Conservation (phyloP, 2,329 filamentous ascomycete genomes). For the Alternaria ventricosa region DNA sequence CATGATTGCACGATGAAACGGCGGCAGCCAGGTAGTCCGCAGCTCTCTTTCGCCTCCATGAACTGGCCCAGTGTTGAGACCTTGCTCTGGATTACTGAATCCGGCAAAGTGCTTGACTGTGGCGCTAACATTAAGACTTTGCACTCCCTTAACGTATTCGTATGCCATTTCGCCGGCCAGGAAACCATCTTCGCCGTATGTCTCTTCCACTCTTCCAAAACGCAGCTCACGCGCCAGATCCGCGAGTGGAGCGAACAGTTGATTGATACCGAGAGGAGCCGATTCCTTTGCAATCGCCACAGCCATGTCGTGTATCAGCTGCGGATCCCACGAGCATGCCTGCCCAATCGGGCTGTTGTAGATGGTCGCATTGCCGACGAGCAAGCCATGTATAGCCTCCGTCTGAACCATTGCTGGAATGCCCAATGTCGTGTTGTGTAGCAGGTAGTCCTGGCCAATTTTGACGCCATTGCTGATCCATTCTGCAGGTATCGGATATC, state of each 20-base stretch:
- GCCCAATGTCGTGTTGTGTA: slow-evolving; percentile 68
- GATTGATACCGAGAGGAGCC: slow-evolving; percentile 71
- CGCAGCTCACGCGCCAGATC: slow-evolving; percentile 75
- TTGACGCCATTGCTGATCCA: slow-evolving; percentile 69
- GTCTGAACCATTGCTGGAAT: slow-evolving; percentile 77
- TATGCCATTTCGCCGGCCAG: slow-evolving; percentile 73
- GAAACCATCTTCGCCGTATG: slow-evolving; percentile 72
- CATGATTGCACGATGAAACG: slow-evolving; percentile 73
- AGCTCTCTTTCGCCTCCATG: slow-evolving; percentile 63
- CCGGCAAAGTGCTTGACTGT: slow-evolving; percentile 80
- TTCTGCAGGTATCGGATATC: slow-evolving; percentile 68
- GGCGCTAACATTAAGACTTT: slow-evolving; percentile 69
- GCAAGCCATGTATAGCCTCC: slow-evolving; percentile 76
- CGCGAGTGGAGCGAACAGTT: slow-evolving; percentile 73
- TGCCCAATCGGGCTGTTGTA: slow-evolving; percentile 80
- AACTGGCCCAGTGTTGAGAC: slow-evolving; percentile 70
- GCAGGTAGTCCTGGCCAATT: slow-evolving; percentile 71
- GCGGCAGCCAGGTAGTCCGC: slow-evolving; percentile 61
- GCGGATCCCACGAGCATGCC: slow-evolving; percentile 73
- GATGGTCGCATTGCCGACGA: slow-evolving; percentile 75
- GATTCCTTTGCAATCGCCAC: slow-evolving; percentile 70
- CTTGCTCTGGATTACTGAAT: slow-evolving; percentile 73
- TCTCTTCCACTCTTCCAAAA: slow-evolving; percentile 77
- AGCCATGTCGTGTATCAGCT: slow-evolving; percentile 71
- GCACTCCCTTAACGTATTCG: slow-evolving; percentile 65